These are phyloP conservation scores for Harrya chromipes DNA, from an alignment of 768 basidiomycete species.

Conservation along the genomic window DNA sequence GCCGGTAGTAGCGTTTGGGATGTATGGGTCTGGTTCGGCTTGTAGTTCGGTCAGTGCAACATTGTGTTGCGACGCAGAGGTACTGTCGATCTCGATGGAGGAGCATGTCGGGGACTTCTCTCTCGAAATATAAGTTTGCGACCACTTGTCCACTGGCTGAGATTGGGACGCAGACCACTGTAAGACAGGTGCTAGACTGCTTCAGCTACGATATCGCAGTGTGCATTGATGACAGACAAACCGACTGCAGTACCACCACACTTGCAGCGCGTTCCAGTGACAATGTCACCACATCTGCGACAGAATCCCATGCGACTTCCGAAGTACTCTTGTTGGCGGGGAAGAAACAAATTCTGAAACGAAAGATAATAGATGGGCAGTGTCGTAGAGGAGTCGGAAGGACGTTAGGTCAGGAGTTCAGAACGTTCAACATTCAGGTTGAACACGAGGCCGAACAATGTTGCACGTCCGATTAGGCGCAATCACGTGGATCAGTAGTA, in stretches of 20 bases:
- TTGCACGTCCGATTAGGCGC: not conserved
- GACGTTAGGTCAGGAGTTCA: slow-evolving; percentile 3
- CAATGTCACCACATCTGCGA: slow-evolving; percentile 82
- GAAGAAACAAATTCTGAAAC: not conserved
- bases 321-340: not conserved
- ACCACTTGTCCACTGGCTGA: slow-evolving; percentile 65
- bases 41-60: slow-evolving; percentile 6
- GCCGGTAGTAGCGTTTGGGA: slow-evolving; percentile 19
- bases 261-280: slow-evolving; percentile 64
- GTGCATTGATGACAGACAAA: slow-evolving; percentile 38
- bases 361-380: not conserved
- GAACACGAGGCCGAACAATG: slow-evolving; percentile 10
- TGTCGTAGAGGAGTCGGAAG: not conserved
- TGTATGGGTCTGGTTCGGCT: slow-evolving; percentile 2
- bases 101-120: slow-evolving; percentile 46
- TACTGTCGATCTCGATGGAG: slow-evolving; percentile 20
- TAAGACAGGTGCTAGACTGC: slow-evolving; percentile 57
- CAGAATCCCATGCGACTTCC: slow-evolving; percentile 69
- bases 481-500: slow-evolving; percentile 18
- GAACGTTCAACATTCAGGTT: not conserved
- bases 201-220: slow-evolving; percentile 12
- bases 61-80: slow-evolving; percentile 10
- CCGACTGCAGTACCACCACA: slow-evolving; percentile 81
- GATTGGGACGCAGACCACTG: slow-evolving; percentile 51
- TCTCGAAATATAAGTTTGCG: slow-evolving; percentile 68